phyloP scores from a whole-genome alignment of 2,329 filamentous ascomycete genomes.

The Lachnellula hyalina region DNA sequence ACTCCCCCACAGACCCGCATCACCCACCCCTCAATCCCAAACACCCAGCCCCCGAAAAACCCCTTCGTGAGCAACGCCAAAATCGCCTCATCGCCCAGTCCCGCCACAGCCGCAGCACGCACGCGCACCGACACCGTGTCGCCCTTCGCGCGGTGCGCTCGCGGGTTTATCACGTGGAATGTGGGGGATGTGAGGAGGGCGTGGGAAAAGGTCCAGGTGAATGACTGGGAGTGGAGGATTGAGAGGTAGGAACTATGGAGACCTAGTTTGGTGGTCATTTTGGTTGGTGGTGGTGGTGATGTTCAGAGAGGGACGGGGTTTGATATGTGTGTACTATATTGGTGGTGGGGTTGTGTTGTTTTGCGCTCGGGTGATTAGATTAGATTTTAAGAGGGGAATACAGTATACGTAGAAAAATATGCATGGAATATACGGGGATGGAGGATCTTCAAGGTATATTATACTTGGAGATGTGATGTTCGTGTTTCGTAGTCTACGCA shows the following conservation, averaged over 20 bases:
- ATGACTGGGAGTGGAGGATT: not conserved
- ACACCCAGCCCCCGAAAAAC: slow-evolving; percentile 3
- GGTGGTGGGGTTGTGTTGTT: too few species aligned
- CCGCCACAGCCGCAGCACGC: not conserved
- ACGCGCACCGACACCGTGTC: not conserved
- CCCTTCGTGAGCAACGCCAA: not conserved
- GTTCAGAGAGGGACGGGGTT: too few species aligned
- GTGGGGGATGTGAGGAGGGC: not conserved
- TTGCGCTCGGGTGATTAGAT: too few species aligned
- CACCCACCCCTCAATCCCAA: not conserved
- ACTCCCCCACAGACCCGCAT: not conserved
- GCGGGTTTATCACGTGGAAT: not conserved
- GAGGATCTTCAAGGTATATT: too few species aligned
- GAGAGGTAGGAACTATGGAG: not conserved
- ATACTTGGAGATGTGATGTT: too few species aligned
- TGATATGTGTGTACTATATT: too few species aligned
- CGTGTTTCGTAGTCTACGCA: too few species aligned
- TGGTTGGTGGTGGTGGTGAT: too few species aligned
- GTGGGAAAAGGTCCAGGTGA: not conserved
- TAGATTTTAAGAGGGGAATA: too few species aligned
- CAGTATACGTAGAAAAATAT: too few species aligned
- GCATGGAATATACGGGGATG: too few species aligned
- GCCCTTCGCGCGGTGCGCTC: not conserved
- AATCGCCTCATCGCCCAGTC: not conserved
- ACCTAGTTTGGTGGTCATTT: too few species aligned